A percentile compares a stretch with the other conserved stretches of the same genome.
Conservation (phyloP, 225 moss, liverwort and hornwort genomes). For the Takakia lepidozioides region DNA sequence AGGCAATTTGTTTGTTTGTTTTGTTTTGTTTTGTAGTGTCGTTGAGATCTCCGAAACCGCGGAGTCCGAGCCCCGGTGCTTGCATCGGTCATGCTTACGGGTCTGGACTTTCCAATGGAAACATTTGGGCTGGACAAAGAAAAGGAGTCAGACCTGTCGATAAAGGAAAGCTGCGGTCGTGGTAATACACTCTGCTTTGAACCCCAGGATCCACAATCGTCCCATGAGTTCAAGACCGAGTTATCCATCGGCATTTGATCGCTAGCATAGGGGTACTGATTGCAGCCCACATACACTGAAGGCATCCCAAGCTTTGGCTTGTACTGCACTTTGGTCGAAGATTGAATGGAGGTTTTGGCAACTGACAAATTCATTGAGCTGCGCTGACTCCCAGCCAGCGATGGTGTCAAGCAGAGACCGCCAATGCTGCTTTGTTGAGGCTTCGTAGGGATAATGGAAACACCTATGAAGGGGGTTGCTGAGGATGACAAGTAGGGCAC, state of each 20-base stretch:
- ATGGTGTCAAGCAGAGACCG: constrained; percentile 22
- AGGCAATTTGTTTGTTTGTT: too few relatives aligned
- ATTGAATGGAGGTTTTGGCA: constrained; percentile 36
- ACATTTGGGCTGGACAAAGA: background rate
- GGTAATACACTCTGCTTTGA: constrained; percentile 39
- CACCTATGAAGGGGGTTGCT: constrained; percentile 24
- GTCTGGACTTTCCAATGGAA: background rate
- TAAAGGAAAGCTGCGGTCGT: constrained; percentile 54
- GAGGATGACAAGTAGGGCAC: constrained; percentile 50
- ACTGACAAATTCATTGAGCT: constrained; percentile 27
- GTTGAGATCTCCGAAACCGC: too few relatives aligned
- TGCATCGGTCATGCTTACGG: background rate
- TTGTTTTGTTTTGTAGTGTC: too few relatives aligned
- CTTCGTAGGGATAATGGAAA: constrained; percentile 38
- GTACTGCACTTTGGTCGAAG: constrained; percentile 30
- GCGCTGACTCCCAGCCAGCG: constrained; percentile 33
- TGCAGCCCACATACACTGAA: constrained; percentile 4
- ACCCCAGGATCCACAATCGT: constrained; percentile 53
- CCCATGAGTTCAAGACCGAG: constrained; percentile 33
- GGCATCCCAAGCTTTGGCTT: constrained; percentile 11
- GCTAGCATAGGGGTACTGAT: constrained; percentile 11
- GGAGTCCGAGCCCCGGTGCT: too few relatives aligned
- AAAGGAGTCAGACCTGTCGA: constrained; percentile 38
- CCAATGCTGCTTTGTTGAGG: constrained; percentile 38
- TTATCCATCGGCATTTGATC: constrained; percentile 18